Evolutionary conservation across 371 early-diverging fungal species (phyloP).

Genomic region (Mortierella sp.): DNA sequence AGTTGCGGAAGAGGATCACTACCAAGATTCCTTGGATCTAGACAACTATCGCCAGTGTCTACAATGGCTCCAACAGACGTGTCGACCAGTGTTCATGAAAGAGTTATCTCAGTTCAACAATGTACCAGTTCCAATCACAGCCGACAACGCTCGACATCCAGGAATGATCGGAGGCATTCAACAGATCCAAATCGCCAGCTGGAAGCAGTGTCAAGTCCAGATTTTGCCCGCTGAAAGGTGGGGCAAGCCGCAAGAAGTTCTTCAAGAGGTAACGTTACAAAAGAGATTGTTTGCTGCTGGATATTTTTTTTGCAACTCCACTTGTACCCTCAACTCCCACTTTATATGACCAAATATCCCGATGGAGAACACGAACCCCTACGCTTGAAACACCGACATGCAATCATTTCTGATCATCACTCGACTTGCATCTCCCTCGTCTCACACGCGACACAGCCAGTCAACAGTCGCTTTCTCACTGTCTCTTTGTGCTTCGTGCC

Average conservation of each 20-base stretch:
- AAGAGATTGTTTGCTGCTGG: neutral
- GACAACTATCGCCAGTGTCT: conserved; percentile 47
- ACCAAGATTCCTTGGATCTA: conserved; percentile 17
- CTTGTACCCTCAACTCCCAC: neutral
- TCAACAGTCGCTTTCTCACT: neutral
- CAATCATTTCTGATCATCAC: conserved; percentile 15
- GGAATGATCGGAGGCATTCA: conserved; percentile 39
- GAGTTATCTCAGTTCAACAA: conserved; percentile 23
- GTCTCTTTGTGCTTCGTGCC: conserved; percentile 21
- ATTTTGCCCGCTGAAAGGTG: conserved; percentile 43
- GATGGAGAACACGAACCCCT: conserved; percentile 6
- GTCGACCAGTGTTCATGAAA: conserved; percentile 53
- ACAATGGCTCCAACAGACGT: conserved; percentile 56
- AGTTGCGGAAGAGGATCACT: conserved; percentile 22
- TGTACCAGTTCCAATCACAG: conserved; percentile 48
- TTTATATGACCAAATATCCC: neutral
- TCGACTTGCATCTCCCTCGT: neutral
- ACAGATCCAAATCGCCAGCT: conserved; percentile 45
- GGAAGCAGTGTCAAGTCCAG: conserved; percentile 52
- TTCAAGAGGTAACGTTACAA: conserved; percentile 46
- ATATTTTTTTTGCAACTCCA: neutral
- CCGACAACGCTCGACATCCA: conserved; percentile 37
- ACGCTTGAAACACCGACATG: conserved; percentile 11
- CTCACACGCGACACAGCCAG: conserved; percentile 1
- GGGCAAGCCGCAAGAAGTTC: conserved; percentile 47